Conservation (phyloP, 345 rosid genomes). For the Eucalyptus regnans region DNA sequence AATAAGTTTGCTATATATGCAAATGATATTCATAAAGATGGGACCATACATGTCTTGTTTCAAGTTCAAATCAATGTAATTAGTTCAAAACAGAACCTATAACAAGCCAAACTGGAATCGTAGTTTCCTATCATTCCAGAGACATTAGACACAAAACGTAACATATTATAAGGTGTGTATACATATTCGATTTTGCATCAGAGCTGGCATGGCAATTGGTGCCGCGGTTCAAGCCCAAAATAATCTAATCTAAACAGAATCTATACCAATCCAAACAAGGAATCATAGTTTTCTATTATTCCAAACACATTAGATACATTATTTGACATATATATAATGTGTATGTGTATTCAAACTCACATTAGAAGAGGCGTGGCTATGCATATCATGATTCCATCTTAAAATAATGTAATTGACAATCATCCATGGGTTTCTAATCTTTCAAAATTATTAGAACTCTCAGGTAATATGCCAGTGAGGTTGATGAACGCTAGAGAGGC, state of each 20-base stretch:
- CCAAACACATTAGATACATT: not conserved
- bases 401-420: not conserved
- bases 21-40: not conserved
- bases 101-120: not conserved
- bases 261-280: not conserved
- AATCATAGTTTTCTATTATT: not conserved
- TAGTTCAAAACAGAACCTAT: not conserved
- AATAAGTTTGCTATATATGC: not conserved
- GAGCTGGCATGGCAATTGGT: not conserved
- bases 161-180: not conserved
- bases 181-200: not conserved
- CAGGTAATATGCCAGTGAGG: not conserved
- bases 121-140: not conserved
- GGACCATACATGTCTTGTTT: not conserved
- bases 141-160: not conserved
- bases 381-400: not conserved
- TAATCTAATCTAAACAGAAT: not conserved
- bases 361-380: not conserved
- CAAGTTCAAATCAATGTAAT: not conserved
- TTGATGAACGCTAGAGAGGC: not conserved
- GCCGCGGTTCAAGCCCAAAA: not conserved
- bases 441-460: not conserved
- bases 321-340: not conserved
- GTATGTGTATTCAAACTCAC: not conserved
- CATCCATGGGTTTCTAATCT: not conserved